Evolutionary conservation across 495 filamentous ascomycete species (phyloP), one percentile per base, ranked within the genome.

Genomic region (Thermothielavioides terrestris): DNA sequence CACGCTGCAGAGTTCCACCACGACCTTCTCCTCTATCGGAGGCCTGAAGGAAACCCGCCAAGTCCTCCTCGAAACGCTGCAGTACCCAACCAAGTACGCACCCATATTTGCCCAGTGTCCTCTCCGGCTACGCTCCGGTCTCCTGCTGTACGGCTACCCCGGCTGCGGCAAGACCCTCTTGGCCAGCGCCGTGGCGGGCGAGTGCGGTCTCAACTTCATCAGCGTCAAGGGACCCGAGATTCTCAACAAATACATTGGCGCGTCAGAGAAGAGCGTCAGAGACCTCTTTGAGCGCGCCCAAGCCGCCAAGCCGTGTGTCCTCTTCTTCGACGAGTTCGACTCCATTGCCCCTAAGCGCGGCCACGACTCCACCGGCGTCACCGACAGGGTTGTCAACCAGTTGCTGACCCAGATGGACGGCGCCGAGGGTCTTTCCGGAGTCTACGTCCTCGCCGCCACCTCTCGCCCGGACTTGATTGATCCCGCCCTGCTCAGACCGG

Each of bases 311-410:
- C 92, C 92, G 0, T 95, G 90, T 53, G 82, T 98, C 8, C 72
- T 98, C 2, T 98, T 98, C 74, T 97, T 98, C 58, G 92, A 98
- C 62, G 92, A 98, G 63, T 97, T 97, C 59, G 92, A 98, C 67
- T 88, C 84, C 51, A 95, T 98, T 46, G 92, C 92, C 2, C 94
- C 92, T 6, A 97, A 96, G 72, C 81, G 92, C 67, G 92, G 94
- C 0, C 94, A 97, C 61, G 94, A 97, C 57, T 89, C 83, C 8
- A 97, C 94, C 0, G 92, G 94, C 41, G 92, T 98, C 23, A 97
- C 94, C 0, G 94, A 97, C 64, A 81, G 92, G n/a, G 92, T 98
- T 2, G 92, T 98, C 56, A 97, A 97, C 62, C 94, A 97, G 71
- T 79, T 98, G 38, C 73, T 98, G 8, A 98, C 92, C 4, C 94